Evolutionary conservation across 805 yeast species (phyloP).

Genomic region (Suhomyces sp.): DNA sequence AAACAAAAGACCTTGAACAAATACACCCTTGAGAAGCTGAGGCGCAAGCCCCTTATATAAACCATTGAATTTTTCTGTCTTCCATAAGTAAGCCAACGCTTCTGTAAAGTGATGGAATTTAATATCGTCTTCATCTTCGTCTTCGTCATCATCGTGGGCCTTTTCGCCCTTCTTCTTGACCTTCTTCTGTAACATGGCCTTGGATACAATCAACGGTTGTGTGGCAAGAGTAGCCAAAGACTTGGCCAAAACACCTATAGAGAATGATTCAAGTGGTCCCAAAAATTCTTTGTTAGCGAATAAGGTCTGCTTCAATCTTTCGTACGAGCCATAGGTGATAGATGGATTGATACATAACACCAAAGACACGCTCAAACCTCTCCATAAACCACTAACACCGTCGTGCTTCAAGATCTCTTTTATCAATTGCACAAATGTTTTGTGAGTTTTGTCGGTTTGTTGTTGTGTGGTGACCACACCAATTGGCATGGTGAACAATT

Average conservation of each 20-base stretch:
- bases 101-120: constrained; percentile 58
- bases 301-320: constrained; percentile 56
- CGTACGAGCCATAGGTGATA: constrained; percentile 80
- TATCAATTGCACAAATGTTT: constrained; percentile 29
- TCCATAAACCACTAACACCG: constrained; percentile 74
- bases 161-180: constrained; percentile 12
- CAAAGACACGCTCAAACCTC: constrained; percentile 76
- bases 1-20: constrained; percentile 81
- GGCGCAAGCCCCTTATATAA: constrained; percentile 81
- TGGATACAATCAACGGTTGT: constrained; percentile 82
- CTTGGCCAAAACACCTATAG: constrained; percentile 77
- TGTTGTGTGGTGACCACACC: constrained; percentile 63
- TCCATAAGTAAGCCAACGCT: constrained; percentile 58
- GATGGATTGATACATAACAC: constrained; percentile 81
- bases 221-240: constrained; percentile 76
- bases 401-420: constrained; percentile 57
- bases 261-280: constrained; percentile 62
- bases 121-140: constrained; percentile 35
- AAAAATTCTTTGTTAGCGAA: constrained; percentile 44
- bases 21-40: constrained; percentile 74
- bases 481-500: constrained; percentile 78
- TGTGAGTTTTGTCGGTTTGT: constrained; percentile 49
- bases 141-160: constrained; percentile 23
- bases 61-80: constrained; percentile 60
- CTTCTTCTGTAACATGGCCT: constrained; percentile 71